phyloP scores from a whole-genome alignment of 2,329 filamentous ascomycete genomes.

The Davidsoniella australis region DNA sequence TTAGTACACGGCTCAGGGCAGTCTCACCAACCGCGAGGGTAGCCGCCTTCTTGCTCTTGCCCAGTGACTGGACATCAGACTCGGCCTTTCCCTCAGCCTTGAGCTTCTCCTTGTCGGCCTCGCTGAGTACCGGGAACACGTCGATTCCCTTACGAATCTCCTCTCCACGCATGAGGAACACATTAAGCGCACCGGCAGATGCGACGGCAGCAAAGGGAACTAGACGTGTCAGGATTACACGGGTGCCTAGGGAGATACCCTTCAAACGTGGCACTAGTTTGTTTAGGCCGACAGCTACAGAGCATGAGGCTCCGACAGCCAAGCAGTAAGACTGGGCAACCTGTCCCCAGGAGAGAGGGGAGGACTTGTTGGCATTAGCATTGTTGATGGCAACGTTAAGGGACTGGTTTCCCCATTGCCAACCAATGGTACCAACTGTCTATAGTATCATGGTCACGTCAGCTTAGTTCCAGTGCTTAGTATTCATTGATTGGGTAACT shows the following conservation, averaged over 20 bases:
- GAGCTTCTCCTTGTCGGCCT: slow-evolving; percentile 45
- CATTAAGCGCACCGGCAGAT: slow-evolving; percentile 78
- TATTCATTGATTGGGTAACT: slow-evolving; percentile 15
- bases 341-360: slow-evolving; percentile 62
- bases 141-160: slow-evolving; percentile 90
- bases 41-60: slow-evolving; percentile 76
- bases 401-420: slow-evolving; percentile 94
- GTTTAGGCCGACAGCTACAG: slow-evolving; percentile 83
- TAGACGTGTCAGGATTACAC: slow-evolving; percentile 63
- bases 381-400: slow-evolving; percentile 97
- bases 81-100: slow-evolving; percentile 41
- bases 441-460: slow-evolving; percentile 18
- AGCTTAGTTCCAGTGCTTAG: slow-evolving; percentile 9
- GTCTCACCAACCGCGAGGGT: slow-evolving; percentile 85
- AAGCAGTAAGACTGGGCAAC: slow-evolving; percentile 81
- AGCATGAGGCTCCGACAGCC: slow-evolving; percentile 83
- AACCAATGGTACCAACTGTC: slow-evolving; percentile 72
- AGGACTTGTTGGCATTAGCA: slow-evolving; percentile 95
- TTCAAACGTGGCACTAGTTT: slow-evolving; percentile 73
- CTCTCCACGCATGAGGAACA: slow-evolving; percentile 93
- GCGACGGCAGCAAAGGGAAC: slow-evolving; percentile 94
- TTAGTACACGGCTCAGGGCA: slow-evolving; percentile 76
- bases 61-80: slow-evolving; percentile 52
- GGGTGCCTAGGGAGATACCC: slow-evolving; percentile 55
- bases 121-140: slow-evolving; percentile 66